Evolutionary conservation across 305 asterid species (phyloP).

Genomic region (Rubia balearica): DNA sequence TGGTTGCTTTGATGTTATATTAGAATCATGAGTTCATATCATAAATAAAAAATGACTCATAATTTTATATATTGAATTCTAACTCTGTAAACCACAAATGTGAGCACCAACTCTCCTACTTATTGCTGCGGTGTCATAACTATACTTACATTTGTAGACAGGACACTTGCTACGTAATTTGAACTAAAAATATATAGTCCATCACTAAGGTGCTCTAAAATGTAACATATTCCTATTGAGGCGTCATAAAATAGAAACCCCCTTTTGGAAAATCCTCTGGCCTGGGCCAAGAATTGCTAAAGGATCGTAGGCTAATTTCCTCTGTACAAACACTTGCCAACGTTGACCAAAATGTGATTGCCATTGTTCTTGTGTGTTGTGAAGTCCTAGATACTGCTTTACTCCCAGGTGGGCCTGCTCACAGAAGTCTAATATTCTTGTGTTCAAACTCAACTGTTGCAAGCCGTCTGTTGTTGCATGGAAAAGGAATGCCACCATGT

Average conservation of each 20-base stretch:
- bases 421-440: conserved; percentile 54
- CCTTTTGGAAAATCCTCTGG: conserved; percentile 74
- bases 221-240: too few relatives aligned
- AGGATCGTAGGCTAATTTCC: conserved; percentile 79
- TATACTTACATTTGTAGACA: too few relatives aligned
- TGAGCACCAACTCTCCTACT: too few relatives aligned
- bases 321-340: conserved; percentile 65
- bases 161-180: too few relatives aligned
- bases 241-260: conserved; percentile 52
- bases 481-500: conserved; percentile 73
- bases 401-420: conserved; percentile 52
- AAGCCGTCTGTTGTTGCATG: conserved; percentile 56
- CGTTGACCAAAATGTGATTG: conserved; percentile 60
- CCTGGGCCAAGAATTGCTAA: conserved; percentile 89
- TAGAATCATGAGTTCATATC: too few relatives aligned
- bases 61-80: too few relatives aligned
- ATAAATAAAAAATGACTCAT: too few relatives aligned
- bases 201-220: too few relatives aligned
- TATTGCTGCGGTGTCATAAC: too few relatives aligned
- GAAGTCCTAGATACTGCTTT: conserved; percentile 73
- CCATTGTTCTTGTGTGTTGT: conserved; percentile 67
- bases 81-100: too few relatives aligned
- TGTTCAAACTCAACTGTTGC: conserved; percentile 40
- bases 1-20: too few relatives aligned
- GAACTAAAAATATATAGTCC: too few relatives aligned